Percentiles rank a stretch among this genome's conserved stretches.
Conservation (phyloP, 495 filamentous ascomycete genomes). For the Podospora didyma region DNA sequence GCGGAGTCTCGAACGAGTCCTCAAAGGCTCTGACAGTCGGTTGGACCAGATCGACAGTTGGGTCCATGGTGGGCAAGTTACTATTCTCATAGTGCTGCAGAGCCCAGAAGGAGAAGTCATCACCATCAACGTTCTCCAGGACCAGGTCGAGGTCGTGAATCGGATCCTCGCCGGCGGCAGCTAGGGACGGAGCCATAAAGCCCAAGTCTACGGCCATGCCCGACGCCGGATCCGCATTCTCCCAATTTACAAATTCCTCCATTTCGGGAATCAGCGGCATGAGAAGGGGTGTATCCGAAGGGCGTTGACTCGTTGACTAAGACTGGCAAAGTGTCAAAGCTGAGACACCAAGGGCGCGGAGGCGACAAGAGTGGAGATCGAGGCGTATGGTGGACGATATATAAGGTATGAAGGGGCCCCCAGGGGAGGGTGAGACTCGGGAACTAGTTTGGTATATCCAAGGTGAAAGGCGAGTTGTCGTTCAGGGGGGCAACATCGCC, state of each 20-base stretch:
- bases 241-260: conserved; percentile 48
- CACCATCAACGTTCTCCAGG: conserved; percentile 41
- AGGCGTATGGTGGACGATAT: too few species aligned
- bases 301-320: conserved; percentile 4
- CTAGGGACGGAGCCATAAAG: conserved; percentile 7
- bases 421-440: too few species aligned
- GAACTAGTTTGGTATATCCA: background rate
- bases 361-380: background rate
- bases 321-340: background rate
- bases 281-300: conserved; percentile 1
- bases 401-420: too few species aligned
- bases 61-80: conserved; percentile 16
- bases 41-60: conserved; percentile 2
- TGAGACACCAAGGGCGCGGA: background rate
- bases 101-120: conserved; percentile 49
- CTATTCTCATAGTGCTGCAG: conserved; percentile 42
- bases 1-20: conserved; percentile 35
- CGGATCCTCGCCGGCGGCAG: conserved; percentile 20
- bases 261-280: conserved; percentile 28
- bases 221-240: conserved; percentile 29
- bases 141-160: conserved; percentile 38
- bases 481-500: background rate
- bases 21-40: conserved; percentile 21
- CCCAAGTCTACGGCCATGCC: conserved; percentile 9
- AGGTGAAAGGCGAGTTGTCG: background rate